Percentiles rank a stretch among this genome's conserved stretches.
Conservation (phyloP, 2,329 filamentous ascomycete genomes). For the Scleromitrula shiraiana region DNA sequence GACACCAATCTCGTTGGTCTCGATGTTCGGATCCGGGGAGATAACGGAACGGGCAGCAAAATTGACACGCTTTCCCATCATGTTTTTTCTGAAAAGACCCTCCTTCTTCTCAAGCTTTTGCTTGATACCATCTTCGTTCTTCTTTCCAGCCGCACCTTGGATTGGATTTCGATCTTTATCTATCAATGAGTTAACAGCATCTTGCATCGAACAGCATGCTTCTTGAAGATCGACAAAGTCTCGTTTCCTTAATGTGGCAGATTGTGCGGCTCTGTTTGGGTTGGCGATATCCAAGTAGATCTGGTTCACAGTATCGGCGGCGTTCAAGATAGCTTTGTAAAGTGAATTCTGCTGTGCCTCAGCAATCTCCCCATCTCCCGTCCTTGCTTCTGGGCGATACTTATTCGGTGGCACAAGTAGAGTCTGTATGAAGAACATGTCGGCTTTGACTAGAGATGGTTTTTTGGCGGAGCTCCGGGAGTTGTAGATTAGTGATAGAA, state of each 20-base stretch:
- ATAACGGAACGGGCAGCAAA: conserved; percentile 97
- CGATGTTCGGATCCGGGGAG: conserved; percentile 95
- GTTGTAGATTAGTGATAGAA: conserved; percentile 78
- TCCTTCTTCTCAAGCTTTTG: conserved; percentile 98
- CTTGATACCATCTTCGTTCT: conserved; percentile 90
- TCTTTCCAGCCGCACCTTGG: conserved; percentile 66
- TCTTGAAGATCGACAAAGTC: conserved; percentile 72
- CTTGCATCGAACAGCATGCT: conserved; percentile 77
- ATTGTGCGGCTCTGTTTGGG: conserved; percentile 15
- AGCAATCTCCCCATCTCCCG: conserved; percentile 71
- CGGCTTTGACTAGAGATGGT: conserved; percentile 52
- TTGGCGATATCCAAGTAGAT: conserved; percentile 59
- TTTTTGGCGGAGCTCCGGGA: conserved; percentile 53
- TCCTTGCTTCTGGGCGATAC: conserved; percentile 79
- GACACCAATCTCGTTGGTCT: conserved; percentile 97
- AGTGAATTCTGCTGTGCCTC: conserved; percentile 84
- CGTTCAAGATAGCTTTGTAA: conserved; percentile 76
- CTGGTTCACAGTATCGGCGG: conserved; percentile 64
- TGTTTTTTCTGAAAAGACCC: conserved; percentile 95
- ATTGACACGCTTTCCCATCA: conserved; percentile 97
- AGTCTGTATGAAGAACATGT: conserved; percentile 91
- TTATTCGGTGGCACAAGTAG: conserved; percentile 87
- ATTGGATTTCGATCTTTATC: conserved; percentile 82
- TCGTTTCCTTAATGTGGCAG: conserved; percentile 37
- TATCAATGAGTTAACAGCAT: conserved; percentile 84